Base-by-base conservation (phyloP, 164 flowering plant genomes). In the Cinnamomum micranthum region DNA sequence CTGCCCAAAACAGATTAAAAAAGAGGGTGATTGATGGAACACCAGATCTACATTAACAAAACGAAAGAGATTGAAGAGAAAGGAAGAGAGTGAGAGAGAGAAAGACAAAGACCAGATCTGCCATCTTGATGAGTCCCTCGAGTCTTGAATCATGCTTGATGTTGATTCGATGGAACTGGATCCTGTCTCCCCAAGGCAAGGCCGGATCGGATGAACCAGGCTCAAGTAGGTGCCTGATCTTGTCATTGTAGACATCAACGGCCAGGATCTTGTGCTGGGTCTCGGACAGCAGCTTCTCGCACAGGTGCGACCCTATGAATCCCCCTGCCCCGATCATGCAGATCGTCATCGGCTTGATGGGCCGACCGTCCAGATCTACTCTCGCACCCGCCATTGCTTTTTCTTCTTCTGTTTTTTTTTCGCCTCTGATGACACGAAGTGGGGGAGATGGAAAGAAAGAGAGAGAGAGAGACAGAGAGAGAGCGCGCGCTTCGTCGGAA, bases 111-210 rank as follows among this genome's bases (percentile, higher is more conserved):
- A 96, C 99, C 88, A 96, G 98, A 96, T 96, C 99, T 75, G 99
- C 86, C 89, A 88, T 89, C 82, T 89, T 92, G 88, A 96, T 90
- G 78, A 96, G 95, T 65, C 95, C 95, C 80, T 96, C 99, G 67
- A 96, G 97, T 62, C 99, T 83, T 1, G 99, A 91, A 70, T 96
- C 98, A 76, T 96, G 84, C 90, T 94, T 93, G 77, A 96, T 96
- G 80, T 96, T 96, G 87, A 96, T 78, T 41, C 97, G 89, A 80
- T 96, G 97, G 78, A 96, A 96, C 84, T 89, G 89, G 80, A 96
- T 94, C 71, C 99, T 91, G 69, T 77, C 90, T 31, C 83, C 75
- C 90, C 90, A 91, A 1, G 91, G 86, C 2, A 70, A 77, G n/a
- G 24, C 47, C 3, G 66, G 27, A 47, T 59, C 12, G 51, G 65